Evolutionary conservation across 306 rosid genomes (phyloP), one percentile per base, ranked within the genome.

Genomic region (Castanopsis chinensis): DNA sequence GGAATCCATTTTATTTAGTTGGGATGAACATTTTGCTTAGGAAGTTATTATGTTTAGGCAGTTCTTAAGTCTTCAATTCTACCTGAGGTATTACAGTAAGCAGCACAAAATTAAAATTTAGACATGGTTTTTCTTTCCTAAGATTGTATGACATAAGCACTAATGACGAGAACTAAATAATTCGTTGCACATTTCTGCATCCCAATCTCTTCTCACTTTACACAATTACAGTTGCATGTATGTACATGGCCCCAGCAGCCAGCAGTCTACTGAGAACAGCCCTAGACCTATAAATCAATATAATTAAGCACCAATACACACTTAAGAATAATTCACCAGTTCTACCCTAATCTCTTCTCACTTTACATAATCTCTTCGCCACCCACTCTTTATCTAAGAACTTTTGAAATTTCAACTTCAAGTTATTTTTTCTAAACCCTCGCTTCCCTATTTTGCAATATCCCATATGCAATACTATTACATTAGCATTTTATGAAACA

Each of bases 21-120:
- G 65, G 27, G 80, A 37, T 59, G 71, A 58, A 57, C 5, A 53
- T 57, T 63, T 43, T 45, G 20, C 58, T 51, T 41, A 57, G 67
- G 19, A 68, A 21, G 75, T 56, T 55, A 15, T 71, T 25, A 25
- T 52, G 52, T 55, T 58, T 78, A 20, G 79, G 21, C 18, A 27
- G 55, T 13, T 23, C 3, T 20, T 18, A 69, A 69, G 77, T 60
- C 72, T 71, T 70, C 69, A 28, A 64, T 23, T 25, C 73, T 78
- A 77, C 71, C 57, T 27, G 73, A 74, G 61, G 68, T 64, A 76
- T 84, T 73, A 67, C 73, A 79, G 30, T 74, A 76, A 69, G 65
- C 68, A 67, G 72, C 35, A 37, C 72, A 72, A 64, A 77, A 72
- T 67, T 68, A 77, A 75, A 52, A 30, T 43, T 79, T 28, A 33